Conservation (phyloP, 1,139 yeast species). For the Magnusiomyces suaveolens region DNA sequence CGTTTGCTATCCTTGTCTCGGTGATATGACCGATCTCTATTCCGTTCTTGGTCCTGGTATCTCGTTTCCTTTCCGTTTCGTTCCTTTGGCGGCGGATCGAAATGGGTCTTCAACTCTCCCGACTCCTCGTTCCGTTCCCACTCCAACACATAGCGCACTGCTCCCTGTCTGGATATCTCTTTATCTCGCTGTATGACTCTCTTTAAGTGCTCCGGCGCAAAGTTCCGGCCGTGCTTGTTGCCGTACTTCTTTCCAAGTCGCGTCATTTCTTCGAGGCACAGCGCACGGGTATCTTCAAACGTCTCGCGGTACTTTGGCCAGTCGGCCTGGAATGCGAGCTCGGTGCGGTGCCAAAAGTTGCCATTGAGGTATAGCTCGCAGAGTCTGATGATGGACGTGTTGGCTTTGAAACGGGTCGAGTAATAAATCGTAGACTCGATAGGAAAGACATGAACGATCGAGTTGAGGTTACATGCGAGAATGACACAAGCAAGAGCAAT, state of each 20-base stretch:
- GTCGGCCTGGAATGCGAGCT: background rate
- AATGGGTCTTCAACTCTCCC: background rate
- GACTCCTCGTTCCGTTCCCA: conserved; percentile 1
- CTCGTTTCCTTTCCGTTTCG: no score
- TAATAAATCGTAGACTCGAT: conserved; percentile 21
- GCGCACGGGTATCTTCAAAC: background rate
- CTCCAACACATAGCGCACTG: conserved; percentile 3
- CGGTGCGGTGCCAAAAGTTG: background rate
- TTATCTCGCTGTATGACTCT: background rate
- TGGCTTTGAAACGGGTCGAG: conserved; percentile 37
- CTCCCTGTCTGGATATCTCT: background rate
- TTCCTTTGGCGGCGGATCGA: background rate
- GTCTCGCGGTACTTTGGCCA: background rate
- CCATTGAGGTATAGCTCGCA: conserved; percentile 39
- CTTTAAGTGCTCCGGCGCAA: background rate
- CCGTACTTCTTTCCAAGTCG: background rate
- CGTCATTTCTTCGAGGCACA: background rate
- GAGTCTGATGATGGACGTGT: conserved; percentile 50
- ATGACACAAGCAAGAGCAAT: conserved; percentile 61
- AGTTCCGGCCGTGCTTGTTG: background rate
- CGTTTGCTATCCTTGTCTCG: no score
- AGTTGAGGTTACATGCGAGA: conserved; percentile 38
- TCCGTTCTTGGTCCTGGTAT: no score
- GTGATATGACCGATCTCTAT: no score
- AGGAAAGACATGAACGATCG: conserved; percentile 21